These are phyloP conservation scores for Trypethelium eluteriae DNA, from an alignment of 495 filamentous ascomycete genomes.

Conservation along the genomic window DNA sequence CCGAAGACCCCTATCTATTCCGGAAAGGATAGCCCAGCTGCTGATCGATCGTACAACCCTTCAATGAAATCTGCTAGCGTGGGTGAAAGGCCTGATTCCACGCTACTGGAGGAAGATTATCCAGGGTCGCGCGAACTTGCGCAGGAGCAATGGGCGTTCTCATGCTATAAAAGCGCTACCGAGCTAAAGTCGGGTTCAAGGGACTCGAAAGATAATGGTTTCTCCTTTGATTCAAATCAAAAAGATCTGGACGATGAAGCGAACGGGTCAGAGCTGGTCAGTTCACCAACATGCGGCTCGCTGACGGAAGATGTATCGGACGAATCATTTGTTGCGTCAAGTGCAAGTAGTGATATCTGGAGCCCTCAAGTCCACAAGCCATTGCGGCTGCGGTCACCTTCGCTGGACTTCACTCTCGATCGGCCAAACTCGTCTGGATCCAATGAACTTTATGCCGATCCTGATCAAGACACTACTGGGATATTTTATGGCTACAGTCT, in stretches of 20 bases:
- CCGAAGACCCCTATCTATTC: not conserved
- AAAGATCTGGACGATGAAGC: not conserved
- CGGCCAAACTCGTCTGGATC: not conserved
- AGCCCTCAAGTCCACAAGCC: not conserved
- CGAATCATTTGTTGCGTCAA: not conserved
- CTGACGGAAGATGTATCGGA: slow-evolving; percentile 8
- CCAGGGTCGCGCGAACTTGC: not conserved
- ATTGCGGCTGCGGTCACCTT: not conserved
- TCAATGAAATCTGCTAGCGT: not conserved
- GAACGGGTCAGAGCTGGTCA: not conserved
- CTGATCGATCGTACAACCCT: not conserved
- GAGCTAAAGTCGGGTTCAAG: not conserved
- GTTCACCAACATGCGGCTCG: slow-evolving; percentile 6
- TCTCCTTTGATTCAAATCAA: not conserved
- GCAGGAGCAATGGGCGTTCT: not conserved
- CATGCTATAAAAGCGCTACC: not conserved
- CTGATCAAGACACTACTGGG: not conserved
- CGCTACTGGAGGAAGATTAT: not conserved
- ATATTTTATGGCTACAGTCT: not conserved
- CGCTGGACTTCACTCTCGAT: not conserved
- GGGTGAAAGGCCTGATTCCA: not conserved
- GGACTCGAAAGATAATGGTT: not conserved
- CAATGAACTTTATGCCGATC: not conserved
- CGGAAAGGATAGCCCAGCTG: not conserved
- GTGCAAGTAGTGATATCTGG: slow-evolving; percentile 5